phyloP scores from a whole-genome alignment of 108 stramenopile genomes.

The Nitzschia palea region DNA sequence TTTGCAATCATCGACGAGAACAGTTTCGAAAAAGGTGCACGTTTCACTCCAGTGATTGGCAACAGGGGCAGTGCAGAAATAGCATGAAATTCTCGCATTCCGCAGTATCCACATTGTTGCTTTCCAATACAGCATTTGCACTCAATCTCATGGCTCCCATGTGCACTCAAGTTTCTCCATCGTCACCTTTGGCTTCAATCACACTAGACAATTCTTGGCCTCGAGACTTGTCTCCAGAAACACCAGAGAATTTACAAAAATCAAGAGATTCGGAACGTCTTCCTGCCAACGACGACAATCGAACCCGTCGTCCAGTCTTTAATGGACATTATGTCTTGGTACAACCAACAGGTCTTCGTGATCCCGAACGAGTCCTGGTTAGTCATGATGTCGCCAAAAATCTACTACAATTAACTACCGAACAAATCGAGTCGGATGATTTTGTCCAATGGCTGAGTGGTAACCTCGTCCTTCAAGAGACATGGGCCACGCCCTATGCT shows the following conservation, averaged over 20 bases:
- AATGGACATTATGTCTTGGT: constrained; percentile 84
- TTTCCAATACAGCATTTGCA: not conserved
- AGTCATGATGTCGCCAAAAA: constrained; percentile 48
- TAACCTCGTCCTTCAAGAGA: constrained; percentile 47
- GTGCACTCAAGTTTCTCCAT: not conserved
- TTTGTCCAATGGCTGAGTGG: constrained; percentile 76
- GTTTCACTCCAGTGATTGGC: too few relatives aligned
- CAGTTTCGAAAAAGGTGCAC: too few relatives aligned
- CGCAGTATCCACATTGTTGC: not conserved
- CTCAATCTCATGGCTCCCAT: constrained; percentile 1
- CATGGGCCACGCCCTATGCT: constrained; percentile 91
- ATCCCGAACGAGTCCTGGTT: constrained; percentile 61
- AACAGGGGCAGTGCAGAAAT: too few relatives aligned
- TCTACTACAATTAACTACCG: constrained; percentile 39
- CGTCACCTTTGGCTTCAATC: constrained; percentile 16
- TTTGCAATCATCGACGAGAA: too few relatives aligned
- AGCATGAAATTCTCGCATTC: not conserved
- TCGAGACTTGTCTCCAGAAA: constrained; percentile 47
- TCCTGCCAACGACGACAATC: constrained; percentile 34
- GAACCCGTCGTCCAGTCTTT: constrained; percentile 60
- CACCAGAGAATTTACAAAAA: constrained; percentile 42
- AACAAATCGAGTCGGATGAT: constrained; percentile 48
- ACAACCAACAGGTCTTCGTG: constrained; percentile 57
- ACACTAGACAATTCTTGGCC: constrained; percentile 49
- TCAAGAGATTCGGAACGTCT: constrained; percentile 28